Percentiles rank a stretch among this genome's conserved stretches.
Conservation (phyloP, 169 alveolate genomes). For the Cryptosporidium xiaoi region DNA sequence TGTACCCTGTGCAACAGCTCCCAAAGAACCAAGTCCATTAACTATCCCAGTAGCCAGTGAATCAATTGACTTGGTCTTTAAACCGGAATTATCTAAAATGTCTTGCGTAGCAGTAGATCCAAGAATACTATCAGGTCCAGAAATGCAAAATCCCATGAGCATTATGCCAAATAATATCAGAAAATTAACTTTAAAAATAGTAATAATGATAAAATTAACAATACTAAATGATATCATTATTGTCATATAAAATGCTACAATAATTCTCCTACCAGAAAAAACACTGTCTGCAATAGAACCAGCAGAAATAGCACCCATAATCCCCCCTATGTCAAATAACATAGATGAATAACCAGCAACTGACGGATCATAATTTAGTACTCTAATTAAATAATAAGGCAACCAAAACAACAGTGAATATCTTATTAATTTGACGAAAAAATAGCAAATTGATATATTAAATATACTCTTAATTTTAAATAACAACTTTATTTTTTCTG, state of each 20-base stretch:
- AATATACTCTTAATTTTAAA: conserved; percentile 38
- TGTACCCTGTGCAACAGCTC: conserved; percentile 79
- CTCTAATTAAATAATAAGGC: conserved; percentile 77
- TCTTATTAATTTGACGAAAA: conserved; percentile 78
- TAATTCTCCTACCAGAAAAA: conserved; percentile 51
- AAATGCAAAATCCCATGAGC: conserved; percentile 75
- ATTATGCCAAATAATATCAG: conserved; percentile 55
- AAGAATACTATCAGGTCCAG: conserved; percentile 78
- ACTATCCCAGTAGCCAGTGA: conserved; percentile 77
- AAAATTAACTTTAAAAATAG: background rate
- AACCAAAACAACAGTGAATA: conserved; percentile 80
- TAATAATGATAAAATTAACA: conserved; percentile 28
- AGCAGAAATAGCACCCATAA: conserved; percentile 78
- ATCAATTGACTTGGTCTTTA: conserved; percentile 43
- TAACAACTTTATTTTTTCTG: conserved; percentile 3
- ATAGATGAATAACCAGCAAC: conserved; percentile 78
- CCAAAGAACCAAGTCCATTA: conserved; percentile 79
- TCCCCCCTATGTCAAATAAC: conserved; percentile 80
- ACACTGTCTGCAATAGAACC: conserved; percentile 71
- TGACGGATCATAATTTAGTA: conserved; percentile 63
- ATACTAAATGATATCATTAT: conserved; percentile 28
- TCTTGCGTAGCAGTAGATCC: conserved; percentile 79
- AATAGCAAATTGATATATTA: conserved; percentile 75
- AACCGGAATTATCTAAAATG: conserved; percentile 66
- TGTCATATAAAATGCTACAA: conserved; percentile 66